Evolutionary conservation across 169 alveolate species (phyloP).

Genomic region (Plasmodium sp.): DNA sequence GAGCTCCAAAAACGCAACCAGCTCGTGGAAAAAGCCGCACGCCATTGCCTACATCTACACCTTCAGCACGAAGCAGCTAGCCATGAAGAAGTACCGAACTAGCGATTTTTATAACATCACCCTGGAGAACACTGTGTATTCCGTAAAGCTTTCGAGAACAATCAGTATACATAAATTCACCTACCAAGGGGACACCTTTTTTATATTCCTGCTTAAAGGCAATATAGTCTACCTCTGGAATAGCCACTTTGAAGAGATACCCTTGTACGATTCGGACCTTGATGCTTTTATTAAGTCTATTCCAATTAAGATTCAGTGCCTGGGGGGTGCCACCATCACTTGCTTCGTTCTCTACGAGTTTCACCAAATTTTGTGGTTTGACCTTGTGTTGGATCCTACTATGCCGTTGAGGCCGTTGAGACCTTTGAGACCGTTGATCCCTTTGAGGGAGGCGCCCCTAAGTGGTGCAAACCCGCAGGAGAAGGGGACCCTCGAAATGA

Average conservation of each 20-base stretch:
- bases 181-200: neutral
- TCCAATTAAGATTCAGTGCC: conserved; percentile 43
- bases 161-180: conserved; percentile 1
- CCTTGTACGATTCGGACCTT: neutral
- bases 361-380: conserved; percentile 55
- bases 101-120: neutral
- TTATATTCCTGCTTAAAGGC: neutral
- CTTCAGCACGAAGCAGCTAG: neutral
- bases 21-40: neutral
- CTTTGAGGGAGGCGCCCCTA: neutral
- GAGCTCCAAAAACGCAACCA: neutral
- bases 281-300: neutral
- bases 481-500: neutral
- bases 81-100: conserved; percentile 11
- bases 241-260: conserved; percentile 1
- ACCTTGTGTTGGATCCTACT: neutral
- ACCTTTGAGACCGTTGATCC: neutral
- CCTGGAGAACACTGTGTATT: neutral
- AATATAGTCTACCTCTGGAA: conserved; percentile 5
- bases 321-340: neutral
- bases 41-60: conserved; percentile 4
- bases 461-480: neutral
- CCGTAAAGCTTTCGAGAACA: neutral
- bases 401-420: neutral
- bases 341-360: conserved; percentile 40